These are phyloP conservation scores for Neopestalotiopsis clavispora DNA, from an alignment of 2,329 filamentous ascomycete species.

Conservation along the genomic window DNA sequence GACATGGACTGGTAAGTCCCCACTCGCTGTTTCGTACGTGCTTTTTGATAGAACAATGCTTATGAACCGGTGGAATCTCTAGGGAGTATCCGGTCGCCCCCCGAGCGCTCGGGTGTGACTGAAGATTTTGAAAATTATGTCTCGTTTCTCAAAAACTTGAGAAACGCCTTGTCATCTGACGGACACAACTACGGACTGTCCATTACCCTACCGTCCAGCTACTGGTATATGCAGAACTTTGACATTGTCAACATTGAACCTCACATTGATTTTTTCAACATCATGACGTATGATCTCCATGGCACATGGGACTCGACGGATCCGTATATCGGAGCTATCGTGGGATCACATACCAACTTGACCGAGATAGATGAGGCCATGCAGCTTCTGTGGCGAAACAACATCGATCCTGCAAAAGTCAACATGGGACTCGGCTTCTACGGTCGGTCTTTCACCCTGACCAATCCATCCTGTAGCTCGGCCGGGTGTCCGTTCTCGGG, in stretches of 20 bases:
- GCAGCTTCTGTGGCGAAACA: slow-evolving; percentile 48
- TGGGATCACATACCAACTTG: slow-evolving; percentile 49
- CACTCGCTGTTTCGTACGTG: no score
- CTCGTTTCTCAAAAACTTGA: neutral
- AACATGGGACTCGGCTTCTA: slow-evolving; percentile 45
- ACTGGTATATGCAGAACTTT: slow-evolving; percentile 15
- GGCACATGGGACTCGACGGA: slow-evolving; percentile 36
- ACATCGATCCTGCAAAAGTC: slow-evolving; percentile 42
- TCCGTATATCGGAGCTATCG: slow-evolving; percentile 34
- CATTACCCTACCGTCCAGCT: slow-evolving; percentile 15
- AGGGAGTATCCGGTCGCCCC: neutral
- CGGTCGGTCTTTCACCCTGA: slow-evolving; percentile 29
- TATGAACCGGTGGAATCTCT: no score
- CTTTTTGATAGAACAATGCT: no score
- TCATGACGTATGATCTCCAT: slow-evolving; percentile 45
- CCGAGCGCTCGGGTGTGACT: neutral
- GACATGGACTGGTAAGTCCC: slow-evolving; percentile 22
- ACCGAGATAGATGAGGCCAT: slow-evolving; percentile 49
- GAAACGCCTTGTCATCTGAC: neutral
- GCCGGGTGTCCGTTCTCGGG: slow-evolving; percentile 29
- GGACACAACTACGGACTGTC: slow-evolving; percentile 3
- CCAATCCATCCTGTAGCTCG: slow-evolving; percentile 25
- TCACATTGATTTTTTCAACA: slow-evolving; percentile 37
- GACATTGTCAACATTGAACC: slow-evolving; percentile 15
- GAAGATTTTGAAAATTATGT: neutral